Conservation (phyloP, 805 yeast genomes). For the Ogataea zsoltii region DNA sequence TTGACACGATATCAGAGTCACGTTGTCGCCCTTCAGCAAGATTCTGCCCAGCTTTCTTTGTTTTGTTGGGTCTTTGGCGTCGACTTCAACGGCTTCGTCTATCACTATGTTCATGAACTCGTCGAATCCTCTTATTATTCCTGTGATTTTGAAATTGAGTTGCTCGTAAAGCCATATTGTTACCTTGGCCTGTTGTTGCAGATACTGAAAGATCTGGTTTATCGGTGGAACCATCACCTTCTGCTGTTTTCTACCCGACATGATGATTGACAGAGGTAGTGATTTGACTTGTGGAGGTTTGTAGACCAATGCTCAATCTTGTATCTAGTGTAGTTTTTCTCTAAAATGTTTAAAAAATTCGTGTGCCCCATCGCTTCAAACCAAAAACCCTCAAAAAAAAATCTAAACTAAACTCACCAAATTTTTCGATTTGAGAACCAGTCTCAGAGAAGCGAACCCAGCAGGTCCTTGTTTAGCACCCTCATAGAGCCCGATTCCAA, state of each 20-base stretch:
- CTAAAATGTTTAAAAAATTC: background rate
- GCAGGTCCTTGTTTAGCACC: too few species aligned
- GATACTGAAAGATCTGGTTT: constrained; percentile 80
- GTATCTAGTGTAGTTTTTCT: too few species aligned
- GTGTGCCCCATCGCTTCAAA: constrained; percentile 4
- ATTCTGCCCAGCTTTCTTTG: constrained; percentile 68
- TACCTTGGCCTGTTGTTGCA: constrained; percentile 80
- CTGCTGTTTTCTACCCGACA: constrained; percentile 46
- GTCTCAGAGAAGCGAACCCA: too few species aligned
- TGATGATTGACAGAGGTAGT: too few species aligned
- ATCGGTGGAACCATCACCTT: constrained; percentile 82
- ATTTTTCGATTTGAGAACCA: background rate
- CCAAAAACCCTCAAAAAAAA: background rate
- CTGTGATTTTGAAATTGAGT: constrained; percentile 71
- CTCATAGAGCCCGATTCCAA: too few species aligned
- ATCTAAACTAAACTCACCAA: constrained; percentile 5
- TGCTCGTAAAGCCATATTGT: constrained; percentile 92
- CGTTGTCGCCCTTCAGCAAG: constrained; percentile 90
- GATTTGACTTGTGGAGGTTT: background rate
- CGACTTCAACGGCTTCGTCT: constrained; percentile 66
- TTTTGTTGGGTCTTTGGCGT: constrained; percentile 40
- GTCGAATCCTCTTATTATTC: constrained; percentile 88
- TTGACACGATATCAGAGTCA: constrained; percentile 62
- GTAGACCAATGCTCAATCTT: too few species aligned
- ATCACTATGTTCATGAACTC: constrained; percentile 88